Percentiles rank a stretch among this genome's conserved stretches.
Conservation (phyloP, 2,329 filamentous ascomycete species). For the Diplocarpon mali region DNA sequence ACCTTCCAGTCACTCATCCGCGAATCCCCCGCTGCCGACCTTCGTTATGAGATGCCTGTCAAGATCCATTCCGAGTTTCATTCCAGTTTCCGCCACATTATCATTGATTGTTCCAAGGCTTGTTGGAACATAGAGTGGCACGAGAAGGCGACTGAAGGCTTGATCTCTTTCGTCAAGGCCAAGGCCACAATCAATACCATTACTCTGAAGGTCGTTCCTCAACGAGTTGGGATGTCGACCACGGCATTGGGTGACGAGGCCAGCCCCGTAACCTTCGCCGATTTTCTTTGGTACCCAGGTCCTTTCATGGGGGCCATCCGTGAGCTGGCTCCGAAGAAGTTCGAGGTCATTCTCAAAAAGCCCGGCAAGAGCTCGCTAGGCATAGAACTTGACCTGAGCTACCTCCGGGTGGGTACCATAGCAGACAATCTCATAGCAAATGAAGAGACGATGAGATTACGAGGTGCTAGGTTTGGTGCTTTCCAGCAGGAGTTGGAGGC, state of each 20-base stretch:
- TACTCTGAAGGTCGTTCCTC: slow-evolving; percentile 16
- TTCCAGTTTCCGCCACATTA: slow-evolving; percentile 12
- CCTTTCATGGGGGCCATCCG: slow-evolving; percentile 15
- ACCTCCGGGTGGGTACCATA: not conserved
- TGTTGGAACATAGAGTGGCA: slow-evolving; percentile 16
- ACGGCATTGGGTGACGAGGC: slow-evolving; percentile 10
- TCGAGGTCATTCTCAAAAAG: slow-evolving; percentile 22
- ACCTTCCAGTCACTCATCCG: slow-evolving; percentile 18
- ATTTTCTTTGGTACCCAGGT: slow-evolving; percentile 17
- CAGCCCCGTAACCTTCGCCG: slow-evolving; percentile 15
- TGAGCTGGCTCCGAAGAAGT: slow-evolving; percentile 13
- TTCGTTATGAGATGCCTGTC: not conserved
- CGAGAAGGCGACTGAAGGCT: slow-evolving; percentile 9
- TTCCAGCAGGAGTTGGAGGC: slow-evolving; percentile 11
- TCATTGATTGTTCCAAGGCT: slow-evolving; percentile 14
- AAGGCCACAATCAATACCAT: slow-evolving; percentile 14
- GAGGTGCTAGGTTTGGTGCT: not conserved
- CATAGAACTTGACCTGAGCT: slow-evolving; percentile 12
- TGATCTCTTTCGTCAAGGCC: slow-evolving; percentile 12
- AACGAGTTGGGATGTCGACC: slow-evolving; percentile 8
- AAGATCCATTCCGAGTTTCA: slow-evolving; percentile 9
- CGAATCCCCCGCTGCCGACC: not conserved
- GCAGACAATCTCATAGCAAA: slow-evolving; percentile 2
- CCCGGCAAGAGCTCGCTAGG: slow-evolving; percentile 3
- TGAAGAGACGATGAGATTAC: slow-evolving; percentile 4